A percentile compares a stretch with the other conserved stretches of the same genome.
phyloP scores from a whole-genome alignment of 2,329 filamentous ascomycete genomes.

The Ceratocystis albifundus region DNA sequence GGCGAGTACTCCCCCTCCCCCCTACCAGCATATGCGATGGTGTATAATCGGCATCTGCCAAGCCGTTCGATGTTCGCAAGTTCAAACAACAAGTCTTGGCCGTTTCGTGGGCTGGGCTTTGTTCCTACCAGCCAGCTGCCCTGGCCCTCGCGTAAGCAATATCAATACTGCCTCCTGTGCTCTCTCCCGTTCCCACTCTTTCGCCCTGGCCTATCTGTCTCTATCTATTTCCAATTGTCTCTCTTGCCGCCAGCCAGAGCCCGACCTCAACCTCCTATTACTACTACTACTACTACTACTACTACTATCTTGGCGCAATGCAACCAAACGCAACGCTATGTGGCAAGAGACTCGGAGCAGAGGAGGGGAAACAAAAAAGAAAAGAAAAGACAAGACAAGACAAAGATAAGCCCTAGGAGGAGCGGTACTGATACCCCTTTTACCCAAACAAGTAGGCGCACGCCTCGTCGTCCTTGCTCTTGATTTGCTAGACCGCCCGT shows the following conservation, averaged over 20 bases:
- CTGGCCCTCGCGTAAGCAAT: background rate
- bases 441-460: constrained; percentile 13
- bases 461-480: background rate
- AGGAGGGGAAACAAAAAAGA: no score
- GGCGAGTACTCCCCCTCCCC: no score
- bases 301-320: no score
- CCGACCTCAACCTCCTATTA: no score
- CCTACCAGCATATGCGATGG: no score
- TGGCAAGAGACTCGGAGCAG: no score
- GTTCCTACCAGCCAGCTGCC: no score
- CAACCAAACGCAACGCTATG: no score
- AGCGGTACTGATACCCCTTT: constrained; percentile 11
- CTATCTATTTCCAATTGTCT: background rate
- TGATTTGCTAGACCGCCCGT: background rate
- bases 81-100: background rate
- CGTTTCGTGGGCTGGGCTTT: no score
- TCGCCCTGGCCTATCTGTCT: background rate
- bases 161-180: background rate
- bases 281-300: no score
- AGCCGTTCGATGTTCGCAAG: background rate
- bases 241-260: background rate
- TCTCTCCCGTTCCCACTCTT: background rate
- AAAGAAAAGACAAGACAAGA: background rate
- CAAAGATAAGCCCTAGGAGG: background rate
- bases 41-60: background rate